Evolutionary conservation across 129 eudicot genomes (phyloP).

Genomic region (Centaurea solstitialis): DNA sequence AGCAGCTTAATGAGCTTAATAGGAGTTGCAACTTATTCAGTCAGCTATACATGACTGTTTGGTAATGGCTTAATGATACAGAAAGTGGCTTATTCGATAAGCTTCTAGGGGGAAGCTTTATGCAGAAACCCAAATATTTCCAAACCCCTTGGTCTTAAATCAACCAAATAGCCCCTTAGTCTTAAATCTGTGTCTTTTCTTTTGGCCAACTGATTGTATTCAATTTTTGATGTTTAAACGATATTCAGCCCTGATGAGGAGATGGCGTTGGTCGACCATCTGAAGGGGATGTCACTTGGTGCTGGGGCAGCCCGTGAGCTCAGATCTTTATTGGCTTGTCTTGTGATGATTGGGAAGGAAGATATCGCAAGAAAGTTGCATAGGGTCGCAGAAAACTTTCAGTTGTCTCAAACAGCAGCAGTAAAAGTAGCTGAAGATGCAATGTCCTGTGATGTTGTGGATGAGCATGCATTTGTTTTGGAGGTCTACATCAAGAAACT

Average conservation of each 20-base stretch:
- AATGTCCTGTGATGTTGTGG: conserved; percentile 44
- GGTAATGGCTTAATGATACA: too few species aligned
- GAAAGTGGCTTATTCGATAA: too few species aligned
- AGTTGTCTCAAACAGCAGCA: conserved; percentile 80
- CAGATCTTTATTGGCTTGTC: conserved; percentile 66
- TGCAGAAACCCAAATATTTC: too few species aligned
- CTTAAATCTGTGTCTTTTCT: neutral
- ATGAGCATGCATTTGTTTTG: conserved; percentile 64
- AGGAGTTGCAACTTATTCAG: too few species aligned
- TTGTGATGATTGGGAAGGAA: conserved; percentile 79
- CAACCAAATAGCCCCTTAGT: too few species aligned
- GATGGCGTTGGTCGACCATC: conserved; percentile 84
- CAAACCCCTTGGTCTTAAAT: too few species aligned
- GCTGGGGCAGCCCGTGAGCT: conserved; percentile 73
- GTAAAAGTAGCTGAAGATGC: conserved; percentile 79
- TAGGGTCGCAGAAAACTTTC: conserved; percentile 57
- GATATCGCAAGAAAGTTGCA: conserved; percentile 81
- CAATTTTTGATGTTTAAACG: neutral
- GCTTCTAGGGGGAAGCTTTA: too few species aligned
- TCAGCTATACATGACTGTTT: too few species aligned
- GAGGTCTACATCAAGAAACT: conserved; percentile 57
- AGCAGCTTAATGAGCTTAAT: too few species aligned
- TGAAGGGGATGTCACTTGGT: conserved; percentile 78
- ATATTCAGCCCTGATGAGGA: conserved; percentile 83
- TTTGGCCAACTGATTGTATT: neutral